Percentiles rank a stretch among this genome's conserved stretches.
phyloP scores from a whole-genome alignment of 2,329 filamentous ascomycete genomes.

The Rugonectria rugulosa region DNA sequence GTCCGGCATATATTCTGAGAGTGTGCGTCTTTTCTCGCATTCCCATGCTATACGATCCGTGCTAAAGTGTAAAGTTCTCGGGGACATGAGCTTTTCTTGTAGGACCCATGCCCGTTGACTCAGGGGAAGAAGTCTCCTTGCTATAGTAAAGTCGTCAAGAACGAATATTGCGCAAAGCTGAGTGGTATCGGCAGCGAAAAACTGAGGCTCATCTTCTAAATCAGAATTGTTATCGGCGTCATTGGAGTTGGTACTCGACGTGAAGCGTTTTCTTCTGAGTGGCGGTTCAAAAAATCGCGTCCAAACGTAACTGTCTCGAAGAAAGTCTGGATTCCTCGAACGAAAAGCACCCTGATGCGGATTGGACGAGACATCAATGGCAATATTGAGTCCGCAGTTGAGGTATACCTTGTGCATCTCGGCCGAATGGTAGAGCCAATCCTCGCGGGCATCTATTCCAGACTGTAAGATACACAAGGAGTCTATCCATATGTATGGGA shows the following conservation, averaged over 20 bases:
- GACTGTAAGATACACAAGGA: conserved; percentile 15
- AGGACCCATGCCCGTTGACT: conserved; percentile 7
- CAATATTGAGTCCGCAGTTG: conserved; percentile 16
- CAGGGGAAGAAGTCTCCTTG: background rate
- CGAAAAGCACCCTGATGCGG: conserved; percentile 12
- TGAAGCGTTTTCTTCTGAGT: no score
- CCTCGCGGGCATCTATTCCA: background rate
- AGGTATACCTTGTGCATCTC: conserved; percentile 14
- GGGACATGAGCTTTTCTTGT: conserved; percentile 11
- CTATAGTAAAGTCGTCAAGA: background rate
- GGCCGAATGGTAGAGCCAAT: conserved; percentile 5
- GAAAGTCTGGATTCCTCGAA: background rate
- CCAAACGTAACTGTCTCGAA: conserved; percentile 11
- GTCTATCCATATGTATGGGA: conserved; percentile 16
- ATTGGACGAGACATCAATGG: conserved; percentile 5
- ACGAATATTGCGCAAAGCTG: background rate
- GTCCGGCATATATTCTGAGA: conserved; percentile 2
- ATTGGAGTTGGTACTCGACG: background rate
- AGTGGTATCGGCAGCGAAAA: no score
- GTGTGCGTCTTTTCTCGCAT: background rate
- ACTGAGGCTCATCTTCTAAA: background rate
- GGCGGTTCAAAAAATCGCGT: background rate
- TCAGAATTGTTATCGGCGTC: background rate
- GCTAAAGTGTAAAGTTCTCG: conserved; percentile 9
- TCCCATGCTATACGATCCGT: conserved; percentile 11